Evolutionary conservation across 2,329 filamentous ascomycete species (phyloP), one percentile per base, ranked within the genome.

Genomic region (Chaetomiaceae sp.): DNA sequence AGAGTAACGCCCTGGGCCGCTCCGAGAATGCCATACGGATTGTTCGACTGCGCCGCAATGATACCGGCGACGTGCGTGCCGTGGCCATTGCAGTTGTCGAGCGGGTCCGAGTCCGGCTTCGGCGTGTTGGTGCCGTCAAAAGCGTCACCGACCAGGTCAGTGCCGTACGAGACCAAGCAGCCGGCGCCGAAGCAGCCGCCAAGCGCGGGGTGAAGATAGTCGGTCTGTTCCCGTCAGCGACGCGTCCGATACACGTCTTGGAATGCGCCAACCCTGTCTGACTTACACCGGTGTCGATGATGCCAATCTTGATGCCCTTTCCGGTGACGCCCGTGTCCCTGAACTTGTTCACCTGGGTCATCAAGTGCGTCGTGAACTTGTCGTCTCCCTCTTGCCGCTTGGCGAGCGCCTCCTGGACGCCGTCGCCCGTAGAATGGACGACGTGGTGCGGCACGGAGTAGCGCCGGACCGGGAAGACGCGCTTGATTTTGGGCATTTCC

Each of bases 11-110:
- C 78, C 0, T 78, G 76, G 0, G 80, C 81, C 9, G 75, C 79
- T 14, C 82, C 82, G 14, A 76, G 77, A 60, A 82, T 79, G n/a
- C 75, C 75, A 33, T 74, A 74, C 0, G 70, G 65, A 62, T 82
- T 74, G 57, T 82, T 73, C 41, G 67, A 64, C 63, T 82, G 77
- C 1, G 81, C 82, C 2, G 80, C 82, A 40, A 86, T 75, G 55
- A 81, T 84, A 29, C 84, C 83, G 1, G 81, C 74, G 21, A 83
- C 79, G 64, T 83, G 81, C 0, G 78, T 82, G 27, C 82, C 82
- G 65, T 86, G 82, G 2, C 81, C 81, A 2, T 64, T 67, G 60
- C 79, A 81, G 57, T 78, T 69, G 55, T 75, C 78, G 61, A 78
- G 77, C 2, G 81, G 81, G 56, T 81, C 76, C 2, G 66, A 41